Evolutionary conservation across 2,329 filamentous ascomycete species (phyloP).

Genomic region (Pezicula radicicola): DNA sequence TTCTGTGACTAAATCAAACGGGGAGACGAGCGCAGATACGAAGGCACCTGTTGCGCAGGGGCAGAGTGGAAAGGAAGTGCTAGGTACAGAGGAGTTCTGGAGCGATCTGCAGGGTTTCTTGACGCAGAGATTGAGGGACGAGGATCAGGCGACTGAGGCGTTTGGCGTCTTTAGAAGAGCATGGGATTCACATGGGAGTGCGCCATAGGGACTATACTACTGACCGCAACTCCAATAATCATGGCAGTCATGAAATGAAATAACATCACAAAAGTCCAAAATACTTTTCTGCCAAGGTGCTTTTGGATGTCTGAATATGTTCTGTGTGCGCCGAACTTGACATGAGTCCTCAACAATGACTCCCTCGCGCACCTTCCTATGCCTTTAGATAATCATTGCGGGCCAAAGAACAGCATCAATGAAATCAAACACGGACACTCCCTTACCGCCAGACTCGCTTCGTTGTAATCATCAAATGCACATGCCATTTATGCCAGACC

Average conservation of each 20-base stretch:
- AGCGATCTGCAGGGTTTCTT: constrained; percentile 78
- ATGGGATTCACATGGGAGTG: constrained; percentile 47
- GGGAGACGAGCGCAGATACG: constrained; percentile 24
- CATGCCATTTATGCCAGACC: constrained; percentile 42
- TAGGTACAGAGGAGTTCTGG: constrained; percentile 81
- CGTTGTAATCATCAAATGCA: constrained; percentile 1
- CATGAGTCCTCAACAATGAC: neutral
- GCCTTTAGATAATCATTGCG: constrained; percentile 16
- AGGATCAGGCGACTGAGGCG: constrained; percentile 60
- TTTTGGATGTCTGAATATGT: constrained; percentile 20
- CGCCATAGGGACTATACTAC: neutral
- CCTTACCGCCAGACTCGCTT: constrained; percentile 4
- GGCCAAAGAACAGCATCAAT: constrained; percentile 25
- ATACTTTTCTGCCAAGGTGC: neutral
- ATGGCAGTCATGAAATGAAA: constrained; percentile 16
- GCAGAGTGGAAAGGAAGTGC: constrained; percentile 52
- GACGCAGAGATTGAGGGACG: constrained; percentile 73
- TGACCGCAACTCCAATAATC: neutral
- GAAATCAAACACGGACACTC: constrained; percentile 19
- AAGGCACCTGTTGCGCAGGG: constrained; percentile 43
- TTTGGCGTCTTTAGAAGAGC: constrained; percentile 66
- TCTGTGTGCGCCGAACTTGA: constrained; percentile 3
- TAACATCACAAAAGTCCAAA: too few relatives aligned
- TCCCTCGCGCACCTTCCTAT: constrained; percentile 13
- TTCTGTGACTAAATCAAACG: constrained; percentile 35